A percentile compares a stretch with the other conserved stretches of the same genome.
These are phyloP conservation scores for Afroboletus lepidellus DNA, from an alignment of 1,284 basidiomycete genomes.

Conservation along the genomic window DNA sequence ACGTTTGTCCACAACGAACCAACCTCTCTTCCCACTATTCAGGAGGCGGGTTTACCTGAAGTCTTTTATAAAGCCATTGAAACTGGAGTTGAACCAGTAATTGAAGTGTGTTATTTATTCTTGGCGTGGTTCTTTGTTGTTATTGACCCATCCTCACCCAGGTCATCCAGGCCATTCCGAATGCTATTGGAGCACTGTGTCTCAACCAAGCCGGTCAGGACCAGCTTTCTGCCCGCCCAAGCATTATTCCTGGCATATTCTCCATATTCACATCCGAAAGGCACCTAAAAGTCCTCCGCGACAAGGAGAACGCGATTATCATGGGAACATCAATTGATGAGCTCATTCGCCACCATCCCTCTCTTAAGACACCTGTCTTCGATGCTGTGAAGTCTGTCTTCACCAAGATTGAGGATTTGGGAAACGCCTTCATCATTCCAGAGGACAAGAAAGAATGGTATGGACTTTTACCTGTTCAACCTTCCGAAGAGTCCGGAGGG, in stretches of 20 bases:
- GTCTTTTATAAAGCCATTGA: slow-evolving; percentile 87
- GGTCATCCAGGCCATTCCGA: slow-evolving; percentile 91
- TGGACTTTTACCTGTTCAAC: slow-evolving; percentile 43
- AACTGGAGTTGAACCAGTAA: slow-evolving; percentile 79
- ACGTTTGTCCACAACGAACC: slow-evolving; percentile 99
- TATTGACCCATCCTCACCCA: slow-evolving; percentile 31
- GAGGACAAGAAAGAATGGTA: slow-evolving; percentile 68
- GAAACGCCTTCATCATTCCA: slow-evolving; percentile 56
- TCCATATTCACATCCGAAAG: slow-evolving; percentile 83
- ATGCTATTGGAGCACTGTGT: slow-evolving; percentile 96
- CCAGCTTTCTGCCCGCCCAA: slow-evolving; percentile 73
- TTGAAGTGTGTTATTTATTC: slow-evolving; percentile 58
- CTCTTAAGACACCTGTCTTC: slow-evolving; percentile 79
- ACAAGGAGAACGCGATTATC: slow-evolving; percentile 89
- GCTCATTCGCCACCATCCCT: slow-evolving; percentile 93
- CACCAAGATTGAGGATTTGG: slow-evolving; percentile 71
- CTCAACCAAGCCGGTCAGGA: slow-evolving; percentile 90
- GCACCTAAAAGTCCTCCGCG: slow-evolving; percentile 84
- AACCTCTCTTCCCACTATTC: slow-evolving; percentile 88
- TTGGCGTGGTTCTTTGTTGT: not conserved
- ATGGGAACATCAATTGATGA: slow-evolving; percentile 93
- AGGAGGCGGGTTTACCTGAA: slow-evolving; percentile 90
- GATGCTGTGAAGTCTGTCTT: slow-evolving; percentile 72
- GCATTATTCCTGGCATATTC: slow-evolving; percentile 83
- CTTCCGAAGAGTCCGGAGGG: slow-evolving; percentile 37